Base-by-base conservation (phyloP, 148 eudicot genomes). In the Hydrangea macrophylla region DNA sequence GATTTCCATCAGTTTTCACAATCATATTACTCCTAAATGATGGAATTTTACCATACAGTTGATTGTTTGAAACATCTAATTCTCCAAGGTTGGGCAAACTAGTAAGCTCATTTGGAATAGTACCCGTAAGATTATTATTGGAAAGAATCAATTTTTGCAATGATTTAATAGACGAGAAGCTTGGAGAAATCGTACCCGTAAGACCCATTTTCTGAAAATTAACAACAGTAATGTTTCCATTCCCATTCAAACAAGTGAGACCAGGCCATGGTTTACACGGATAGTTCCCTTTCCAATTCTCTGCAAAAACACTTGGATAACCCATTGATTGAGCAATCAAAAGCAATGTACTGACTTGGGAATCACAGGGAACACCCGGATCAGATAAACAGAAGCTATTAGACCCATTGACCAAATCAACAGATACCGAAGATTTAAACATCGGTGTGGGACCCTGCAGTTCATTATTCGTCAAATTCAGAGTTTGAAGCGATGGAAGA, bases 381-480 rank as follows among this genome's bases (percentile, higher is more conserved):
- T 59, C 24, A 3, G 78, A 1, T 57, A 86, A 77, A 58, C 97
- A 91, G 55, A 91, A 91, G 28, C 87, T 81, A 74, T 88, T 88
- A 9, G 61, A 62, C 6, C 57, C 68, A 26, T 2, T 27, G 1
- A 3, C 25, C 66, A 84, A 40, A 67, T 86, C 92, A 3, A 69
- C 71, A 7, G 32, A 13, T 2, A 91, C 92, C 0, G 75, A 23
- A 15, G 25, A 0, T 1, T 10, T 35, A 73, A 91, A 91, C 42
- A 54, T 53, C 0, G 95, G 95, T 0, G 77, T 84, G 8, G 89
- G 78, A 11, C 97, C 97, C 68, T 91, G 97, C 4, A 91, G 75
- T 60, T 39, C 2, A 69, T 91, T 88, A 65, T 88, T 88, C 1
- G 92, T 81, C 31, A 91, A 65, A 68, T 84, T 91, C 62, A 88